Conservation (phyloP, 495 filamentous ascomycete species). For the Neurospora terricola region DNA sequence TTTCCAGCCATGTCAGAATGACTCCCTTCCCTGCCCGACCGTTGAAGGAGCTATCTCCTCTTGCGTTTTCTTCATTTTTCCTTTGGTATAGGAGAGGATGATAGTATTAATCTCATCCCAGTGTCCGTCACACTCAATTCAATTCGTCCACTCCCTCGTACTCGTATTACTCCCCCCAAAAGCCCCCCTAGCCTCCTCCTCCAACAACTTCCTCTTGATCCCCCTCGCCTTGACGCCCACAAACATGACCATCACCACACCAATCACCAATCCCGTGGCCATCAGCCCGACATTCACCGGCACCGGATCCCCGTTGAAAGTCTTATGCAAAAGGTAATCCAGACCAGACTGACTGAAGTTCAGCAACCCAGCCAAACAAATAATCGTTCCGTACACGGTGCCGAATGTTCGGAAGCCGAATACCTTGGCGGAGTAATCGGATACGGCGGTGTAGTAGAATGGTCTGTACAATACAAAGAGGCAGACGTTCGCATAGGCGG, state of each 20-base stretch:
- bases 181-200: conserved; percentile 29
- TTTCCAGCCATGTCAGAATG: no score
- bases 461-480: conserved; percentile 74
- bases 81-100: no score
- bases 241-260: conserved; percentile 48
- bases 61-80: no score
- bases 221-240: conserved; percentile 32
- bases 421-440: conserved; percentile 85
- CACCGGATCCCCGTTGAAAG: conserved; percentile 60
- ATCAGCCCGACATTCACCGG: conserved; percentile 71
- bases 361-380: conserved; percentile 75
- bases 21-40: no score
- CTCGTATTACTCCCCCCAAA: conserved; percentile 9
- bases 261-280: conserved; percentile 47
- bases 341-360: conserved; percentile 81
- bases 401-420: conserved; percentile 95
- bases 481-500: conserved; percentile 67
- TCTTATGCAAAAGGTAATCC: conserved; percentile 62
- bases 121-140: neutral
- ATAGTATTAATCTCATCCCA: no score
- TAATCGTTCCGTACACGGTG: conserved; percentile 90
- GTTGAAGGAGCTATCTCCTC: no score
- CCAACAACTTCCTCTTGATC: conserved; percentile 25
- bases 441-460: conserved; percentile 68
- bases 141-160: conserved; percentile 3